Evolutionary conservation across 2,329 filamentous ascomycete species (phyloP).

Genomic region (Myriosclerotinia curreyana): DNA sequence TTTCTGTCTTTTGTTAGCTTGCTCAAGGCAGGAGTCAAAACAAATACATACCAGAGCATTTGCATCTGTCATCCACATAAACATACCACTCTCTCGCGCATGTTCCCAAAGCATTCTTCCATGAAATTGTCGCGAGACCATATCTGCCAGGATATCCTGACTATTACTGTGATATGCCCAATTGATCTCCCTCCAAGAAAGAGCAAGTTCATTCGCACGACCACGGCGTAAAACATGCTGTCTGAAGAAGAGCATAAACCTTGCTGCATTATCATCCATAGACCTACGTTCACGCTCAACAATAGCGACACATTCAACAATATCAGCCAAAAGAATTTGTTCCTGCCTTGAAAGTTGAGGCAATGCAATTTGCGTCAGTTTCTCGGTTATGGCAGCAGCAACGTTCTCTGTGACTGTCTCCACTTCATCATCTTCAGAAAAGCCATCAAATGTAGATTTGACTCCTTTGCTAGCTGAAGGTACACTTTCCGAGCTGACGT

Average conservation of each 20-base stretch:
- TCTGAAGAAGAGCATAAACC: conserved; percentile 84
- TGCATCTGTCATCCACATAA: conserved; percentile 87
- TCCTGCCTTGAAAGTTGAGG: conserved; percentile 80
- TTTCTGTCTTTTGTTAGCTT: conserved; percentile 47
- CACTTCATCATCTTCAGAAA: conserved; percentile 54
- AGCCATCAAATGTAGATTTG: conserved; percentile 47
- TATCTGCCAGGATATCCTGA: conserved; percentile 85
- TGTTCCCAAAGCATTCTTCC: conserved; percentile 79
- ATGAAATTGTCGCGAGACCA: conserved; percentile 76
- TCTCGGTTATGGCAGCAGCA: conserved; percentile 69
- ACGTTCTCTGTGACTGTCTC: conserved; percentile 68
- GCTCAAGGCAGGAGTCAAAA: neutral
- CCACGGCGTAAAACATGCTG: conserved; percentile 71
- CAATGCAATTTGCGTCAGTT: conserved; percentile 70
- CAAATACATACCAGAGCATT: conserved; percentile 64
- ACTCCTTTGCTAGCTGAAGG: conserved; percentile 28
- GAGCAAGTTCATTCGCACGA: conserved; percentile 60
- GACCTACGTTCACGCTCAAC: conserved; percentile 85
- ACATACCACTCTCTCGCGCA: conserved; percentile 82
- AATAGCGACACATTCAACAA: conserved; percentile 77
- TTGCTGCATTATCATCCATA: conserved; percentile 84
- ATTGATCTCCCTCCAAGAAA: conserved; percentile 75
- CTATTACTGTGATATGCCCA: conserved; percentile 83
- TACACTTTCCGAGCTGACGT: conserved; percentile 39
- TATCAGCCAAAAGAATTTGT: conserved; percentile 80